phyloP scores from a whole-genome alignment of 192 early-diverging fungal genomes.

The Entophlyctis luteolus region DNA sequence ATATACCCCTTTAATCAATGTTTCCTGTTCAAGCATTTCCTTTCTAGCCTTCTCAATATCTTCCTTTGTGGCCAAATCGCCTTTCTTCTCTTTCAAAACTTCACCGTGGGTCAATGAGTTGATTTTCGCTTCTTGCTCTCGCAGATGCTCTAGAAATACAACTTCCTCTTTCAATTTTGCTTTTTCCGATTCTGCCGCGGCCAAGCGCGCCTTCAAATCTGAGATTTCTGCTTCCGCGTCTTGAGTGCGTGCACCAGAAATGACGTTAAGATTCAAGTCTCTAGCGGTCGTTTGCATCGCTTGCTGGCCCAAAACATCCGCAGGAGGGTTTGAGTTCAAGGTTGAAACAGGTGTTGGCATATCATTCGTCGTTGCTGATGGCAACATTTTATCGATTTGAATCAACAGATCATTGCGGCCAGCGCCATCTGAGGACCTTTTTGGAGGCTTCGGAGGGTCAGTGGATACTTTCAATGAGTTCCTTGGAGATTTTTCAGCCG shows the following conservation, averaged over 20 bases:
- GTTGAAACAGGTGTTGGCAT: neutral
- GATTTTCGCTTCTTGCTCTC: constrained; percentile 21
- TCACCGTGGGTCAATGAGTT: neutral
- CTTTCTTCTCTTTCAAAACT: neutral
- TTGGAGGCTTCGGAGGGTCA: too few relatives aligned
- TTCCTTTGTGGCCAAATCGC: constrained; percentile 10
- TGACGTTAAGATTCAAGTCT: too few relatives aligned
- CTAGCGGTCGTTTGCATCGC: too few relatives aligned
- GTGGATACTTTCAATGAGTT: too few relatives aligned
- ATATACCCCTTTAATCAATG: constrained; percentile 23
- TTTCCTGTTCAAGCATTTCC: constrained; percentile 30
- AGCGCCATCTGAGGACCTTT: too few relatives aligned
- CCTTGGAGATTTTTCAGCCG: neutral
- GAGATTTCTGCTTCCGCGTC: constrained; percentile 1
- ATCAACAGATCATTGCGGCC: neutral
- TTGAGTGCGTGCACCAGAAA: neutral
- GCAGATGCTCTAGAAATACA: constrained; percentile 23
- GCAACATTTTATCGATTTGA: neutral
- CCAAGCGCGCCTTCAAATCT: neutral
- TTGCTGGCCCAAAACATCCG: too few relatives aligned
- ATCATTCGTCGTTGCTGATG: neutral
- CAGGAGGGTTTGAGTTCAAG: too few relatives aligned
- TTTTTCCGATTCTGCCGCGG: constrained; percentile 3
- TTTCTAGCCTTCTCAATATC: constrained; percentile 15
- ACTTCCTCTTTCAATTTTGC: constrained; percentile 9